phyloP scores from a whole-genome alignment of 371 early-diverging fungal genomes.

The Conidiobolus incongruus region DNA sequence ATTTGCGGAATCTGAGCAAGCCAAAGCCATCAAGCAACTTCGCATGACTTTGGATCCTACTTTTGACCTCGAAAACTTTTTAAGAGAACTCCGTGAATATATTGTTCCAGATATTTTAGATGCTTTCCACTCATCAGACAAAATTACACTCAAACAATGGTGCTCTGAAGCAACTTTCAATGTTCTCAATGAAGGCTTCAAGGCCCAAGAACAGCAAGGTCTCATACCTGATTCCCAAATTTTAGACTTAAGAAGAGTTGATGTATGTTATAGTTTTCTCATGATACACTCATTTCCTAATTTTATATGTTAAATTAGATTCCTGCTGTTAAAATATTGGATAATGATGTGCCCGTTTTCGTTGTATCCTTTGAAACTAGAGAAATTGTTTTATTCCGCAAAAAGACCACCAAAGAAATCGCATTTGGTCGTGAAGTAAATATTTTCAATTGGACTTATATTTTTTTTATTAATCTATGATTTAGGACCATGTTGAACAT shows the following conservation, averaged over 20 bases:
- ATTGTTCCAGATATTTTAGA: conserved; percentile 94
- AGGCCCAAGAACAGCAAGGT: conserved; percentile 68
- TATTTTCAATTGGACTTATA: neutral
- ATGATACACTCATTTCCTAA: neutral
- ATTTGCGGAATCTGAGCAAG: conserved; percentile 86
- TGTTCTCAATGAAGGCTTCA: conserved; percentile 63
- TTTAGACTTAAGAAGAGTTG: conserved; percentile 78
- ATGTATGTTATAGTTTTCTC: conserved; percentile 19
- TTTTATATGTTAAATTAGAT: conserved; percentile 16
- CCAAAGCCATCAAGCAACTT: conserved; percentile 64
- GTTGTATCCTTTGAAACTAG: conserved; percentile 81
- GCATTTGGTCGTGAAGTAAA: conserved; percentile 56
- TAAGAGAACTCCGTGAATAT: conserved; percentile 73
- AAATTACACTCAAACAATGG: conserved; percentile 65
- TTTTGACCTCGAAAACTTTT: conserved; percentile 66
- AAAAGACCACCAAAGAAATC: conserved; percentile 59
- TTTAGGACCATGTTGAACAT: conserved; percentile 59
- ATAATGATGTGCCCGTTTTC: conserved; percentile 68
- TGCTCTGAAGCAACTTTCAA: conserved; percentile 83
- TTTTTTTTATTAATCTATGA: neutral
- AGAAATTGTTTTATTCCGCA: conserved; percentile 81
- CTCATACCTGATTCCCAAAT: conserved; percentile 80
- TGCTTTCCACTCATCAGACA: conserved; percentile 72
- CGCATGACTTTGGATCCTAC: conserved; percentile 60
- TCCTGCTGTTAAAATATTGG: conserved; percentile 61